Conservation (phyloP, 2,329 filamentous ascomycete species). For the Curvularia eragrostidis region DNA sequence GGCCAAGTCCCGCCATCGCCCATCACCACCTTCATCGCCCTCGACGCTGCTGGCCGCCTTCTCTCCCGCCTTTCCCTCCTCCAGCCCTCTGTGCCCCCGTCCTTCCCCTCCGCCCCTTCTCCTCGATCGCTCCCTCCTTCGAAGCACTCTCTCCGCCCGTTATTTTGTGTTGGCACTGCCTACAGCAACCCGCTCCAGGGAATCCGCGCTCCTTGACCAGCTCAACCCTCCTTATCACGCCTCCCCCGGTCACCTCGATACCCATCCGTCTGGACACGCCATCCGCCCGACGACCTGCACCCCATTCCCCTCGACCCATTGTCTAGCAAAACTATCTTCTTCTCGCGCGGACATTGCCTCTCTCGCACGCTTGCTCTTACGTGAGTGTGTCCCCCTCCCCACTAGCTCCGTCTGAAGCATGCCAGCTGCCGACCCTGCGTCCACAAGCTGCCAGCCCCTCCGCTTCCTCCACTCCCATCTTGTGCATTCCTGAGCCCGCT, state of each 20-base stretch:
- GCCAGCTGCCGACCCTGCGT: conserved; percentile 29
- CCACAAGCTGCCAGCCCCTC: conserved; percentile 19
- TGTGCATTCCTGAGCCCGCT: neutral
- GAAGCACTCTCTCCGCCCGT: conserved; percentile 45
- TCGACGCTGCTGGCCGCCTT: conserved; percentile 23
- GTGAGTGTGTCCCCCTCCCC: conserved; percentile 36
- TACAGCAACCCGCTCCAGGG: conserved; percentile 41
- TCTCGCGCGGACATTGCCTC: conserved; percentile 28
- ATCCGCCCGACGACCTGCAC: conserved; percentile 39
- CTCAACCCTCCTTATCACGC: conserved; percentile 45
- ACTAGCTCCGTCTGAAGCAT: conserved; percentile 34
- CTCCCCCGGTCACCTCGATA: conserved; percentile 18
- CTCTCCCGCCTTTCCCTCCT: conserved; percentile 19
- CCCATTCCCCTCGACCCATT: conserved; percentile 33
- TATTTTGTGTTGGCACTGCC: conserved; percentile 40
- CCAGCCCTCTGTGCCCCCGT: conserved; percentile 21
- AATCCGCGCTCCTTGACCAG: conserved; percentile 50
- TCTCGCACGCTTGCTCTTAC: conserved; percentile 29
- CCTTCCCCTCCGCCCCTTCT: conserved; percentile 29
- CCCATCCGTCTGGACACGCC: conserved; percentile 22
- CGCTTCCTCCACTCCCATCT: conserved; percentile 7
- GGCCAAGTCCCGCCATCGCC: conserved; percentile 31
- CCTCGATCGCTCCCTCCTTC: conserved; percentile 49
- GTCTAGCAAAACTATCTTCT: conserved; percentile 39
- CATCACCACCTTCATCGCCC: conserved; percentile 22